phyloP scores from a whole-genome alignment of 1,284 basidiomycete genomes.

The Vanrija sp. region DNA sequence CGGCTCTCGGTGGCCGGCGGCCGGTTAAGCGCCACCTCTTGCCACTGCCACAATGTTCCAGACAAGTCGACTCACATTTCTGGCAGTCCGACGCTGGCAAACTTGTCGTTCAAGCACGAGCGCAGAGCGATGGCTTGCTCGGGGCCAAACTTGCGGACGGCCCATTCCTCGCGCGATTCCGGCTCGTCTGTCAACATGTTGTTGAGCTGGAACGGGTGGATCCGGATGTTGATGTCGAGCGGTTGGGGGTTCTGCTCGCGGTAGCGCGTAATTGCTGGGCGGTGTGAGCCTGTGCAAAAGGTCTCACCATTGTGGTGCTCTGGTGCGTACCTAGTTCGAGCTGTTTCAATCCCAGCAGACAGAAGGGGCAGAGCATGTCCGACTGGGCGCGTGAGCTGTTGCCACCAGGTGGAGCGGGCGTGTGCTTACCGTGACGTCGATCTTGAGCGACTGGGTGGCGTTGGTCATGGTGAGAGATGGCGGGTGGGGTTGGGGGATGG shows the following conservation, averaged over 20 bases:
- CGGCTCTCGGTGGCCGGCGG: too few relatives aligned
- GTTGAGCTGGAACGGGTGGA: conserved; percentile 43
- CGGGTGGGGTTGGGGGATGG: background rate
- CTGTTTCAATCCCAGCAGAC: conserved; percentile 34
- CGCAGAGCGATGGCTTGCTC: conserved; percentile 31
- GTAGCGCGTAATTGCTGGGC: conserved; percentile 18
- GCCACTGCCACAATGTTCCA: background rate
- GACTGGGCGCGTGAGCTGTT: conserved; percentile 14
- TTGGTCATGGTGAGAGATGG: conserved; percentile 4
- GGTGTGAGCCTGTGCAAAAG: background rate
- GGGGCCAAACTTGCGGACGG: conserved; percentile 37
- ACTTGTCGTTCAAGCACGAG: conserved; percentile 31
- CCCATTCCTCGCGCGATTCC: conserved; percentile 22
- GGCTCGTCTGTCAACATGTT: conserved; percentile 23
- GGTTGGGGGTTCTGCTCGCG: conserved; percentile 12
- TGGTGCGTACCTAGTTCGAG: conserved; percentile 15
- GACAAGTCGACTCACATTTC: conserved; percentile 4
- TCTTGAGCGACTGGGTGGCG: conserved; percentile 9
- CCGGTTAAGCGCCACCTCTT: too few relatives aligned
- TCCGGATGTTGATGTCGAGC: conserved; percentile 25
- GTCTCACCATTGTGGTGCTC: too few relatives aligned
- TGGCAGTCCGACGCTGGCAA: conserved; percentile 36
- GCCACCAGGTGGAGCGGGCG: too few relatives aligned
- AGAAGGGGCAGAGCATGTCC: conserved; percentile 39
- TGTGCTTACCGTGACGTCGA: conserved; percentile 27